Base-by-base conservation (phyloP, 257 asterid species). In the Plectranthus barbatus region DNA sequence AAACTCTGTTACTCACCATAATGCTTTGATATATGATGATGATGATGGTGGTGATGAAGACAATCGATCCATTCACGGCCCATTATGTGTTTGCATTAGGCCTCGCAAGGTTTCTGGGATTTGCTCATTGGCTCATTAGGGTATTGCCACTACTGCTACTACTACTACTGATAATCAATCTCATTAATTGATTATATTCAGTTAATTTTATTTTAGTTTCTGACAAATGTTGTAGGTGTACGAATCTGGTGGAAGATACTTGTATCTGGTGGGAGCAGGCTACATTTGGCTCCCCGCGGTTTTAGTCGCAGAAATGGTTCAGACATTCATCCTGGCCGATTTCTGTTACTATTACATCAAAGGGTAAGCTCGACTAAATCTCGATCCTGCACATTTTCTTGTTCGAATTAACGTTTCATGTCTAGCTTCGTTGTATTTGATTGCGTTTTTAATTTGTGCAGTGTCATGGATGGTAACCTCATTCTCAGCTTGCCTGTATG, bases 71-170 rank as follows among this genome's bases (percentile, higher is more conserved):
- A 44, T 92, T 86, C 62, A 86, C 99, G 3, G 95, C 94, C 51
- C 88, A 89, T 68, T 89, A 89, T 37, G 97, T 92, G 61, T 92
- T 92, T 45, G 99, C 99, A 0, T 74, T 92, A 49, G 97, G 99
- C 0, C 55, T 89, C 3, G 85, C 97, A 18, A 79, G 99, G 70
- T 92, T 92, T 69, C 59, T 92, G 13, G 88, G 91, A 29, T 92
- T 85, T 65, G 97, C 95, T 72, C 96, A 89, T 70, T 89, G 97
- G 99, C 83, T 89, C 70, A 77, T 93, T 64, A 85, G 82, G 96
- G 99, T n/a, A n/a, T n/a, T n/a, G n/a, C n/a, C n/a, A n/a, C n/a
- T n/a, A n/a, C n/a, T n/a, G n/a, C n/a, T n/a, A n/a, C n/a, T n/a
- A n/a, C n/a, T n/a, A n/a, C n/a, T n/a, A n/a, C n/a, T 91, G 72